These are phyloP conservation scores for Neurospora sp. DNA, from an alignment of 495 filamentous ascomycete species.

Conservation along the genomic window DNA sequence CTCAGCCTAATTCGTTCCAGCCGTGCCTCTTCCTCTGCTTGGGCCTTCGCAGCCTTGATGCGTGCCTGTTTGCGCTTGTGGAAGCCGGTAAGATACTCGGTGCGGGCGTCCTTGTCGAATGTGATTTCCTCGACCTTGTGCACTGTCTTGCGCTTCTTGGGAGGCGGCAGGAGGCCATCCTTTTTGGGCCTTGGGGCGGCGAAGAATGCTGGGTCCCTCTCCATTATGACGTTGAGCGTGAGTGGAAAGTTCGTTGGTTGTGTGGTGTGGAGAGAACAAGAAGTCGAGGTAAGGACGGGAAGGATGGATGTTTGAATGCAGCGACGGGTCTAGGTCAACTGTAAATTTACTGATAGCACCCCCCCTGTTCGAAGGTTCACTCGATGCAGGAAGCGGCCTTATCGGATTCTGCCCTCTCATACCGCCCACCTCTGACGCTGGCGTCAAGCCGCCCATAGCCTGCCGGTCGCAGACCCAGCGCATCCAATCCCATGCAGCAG, in stretches of 20 bases:
- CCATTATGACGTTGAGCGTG: background rate
- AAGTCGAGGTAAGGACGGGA: background rate
- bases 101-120: constrained; percentile 67
- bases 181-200: constrained; percentile 40
- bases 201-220: constrained; percentile 28
- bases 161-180: constrained; percentile 32
- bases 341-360: background rate
- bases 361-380: background rate
- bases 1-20: constrained; percentile 62
- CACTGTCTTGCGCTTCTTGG: constrained; percentile 56
- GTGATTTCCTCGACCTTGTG: constrained; percentile 62
- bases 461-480: background rate
- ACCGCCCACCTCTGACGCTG: background rate
- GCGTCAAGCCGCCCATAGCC: background rate
- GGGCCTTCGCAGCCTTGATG: constrained; percentile 70
- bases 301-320: background rate
- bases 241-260: background rate
- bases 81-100: constrained; percentile 88
- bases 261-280: background rate
- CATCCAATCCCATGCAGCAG: background rate
- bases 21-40: constrained; percentile 58
- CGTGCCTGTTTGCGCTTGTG: constrained; percentile 87
- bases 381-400: background rate
- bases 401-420: background rate
- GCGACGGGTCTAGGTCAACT: background rate